Percentiles rank a stretch among this genome's conserved stretches.
These are phyloP conservation scores for Fraxinus paxiana DNA, from an alignment of 305 asterid genomes.

Conservation along the genomic window DNA sequence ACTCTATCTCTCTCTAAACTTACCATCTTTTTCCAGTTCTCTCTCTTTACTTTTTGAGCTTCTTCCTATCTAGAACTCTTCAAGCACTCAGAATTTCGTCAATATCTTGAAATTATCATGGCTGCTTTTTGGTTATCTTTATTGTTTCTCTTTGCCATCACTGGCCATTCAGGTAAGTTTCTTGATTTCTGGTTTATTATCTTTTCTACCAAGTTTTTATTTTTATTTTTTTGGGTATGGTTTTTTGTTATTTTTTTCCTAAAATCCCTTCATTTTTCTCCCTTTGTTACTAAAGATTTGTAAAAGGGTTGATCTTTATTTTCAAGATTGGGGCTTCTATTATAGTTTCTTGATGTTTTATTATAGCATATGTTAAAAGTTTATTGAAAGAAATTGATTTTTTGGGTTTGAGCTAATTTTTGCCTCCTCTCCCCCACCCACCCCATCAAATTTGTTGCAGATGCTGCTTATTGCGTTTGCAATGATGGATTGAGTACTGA, in stretches of 20 bases:
- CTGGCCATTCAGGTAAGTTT: slow-evolving; percentile 21
- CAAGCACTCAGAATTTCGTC: slow-evolving; percentile 9
- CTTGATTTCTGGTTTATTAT: not conserved
- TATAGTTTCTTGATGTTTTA: not conserved
- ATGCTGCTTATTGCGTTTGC: slow-evolving; percentile 68
- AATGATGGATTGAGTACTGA: slow-evolving; percentile 41
- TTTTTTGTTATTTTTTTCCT: not conserved
- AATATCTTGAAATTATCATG: slow-evolving; percentile 23
- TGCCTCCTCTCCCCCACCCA: not conserved
- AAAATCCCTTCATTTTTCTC: not conserved
- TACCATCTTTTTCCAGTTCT: not conserved
- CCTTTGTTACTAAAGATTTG: not conserved
- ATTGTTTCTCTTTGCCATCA: slow-evolving; percentile 16
- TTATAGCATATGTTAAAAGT: not conserved
- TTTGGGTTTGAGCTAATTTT: not conserved
- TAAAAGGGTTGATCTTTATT: not conserved
- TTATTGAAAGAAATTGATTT: not conserved
- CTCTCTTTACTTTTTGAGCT: slow-evolving; percentile 19
- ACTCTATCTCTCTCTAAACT: slow-evolving; percentile 9
- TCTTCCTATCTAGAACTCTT: slow-evolving; percentile 17
- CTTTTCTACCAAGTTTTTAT: not conserved
- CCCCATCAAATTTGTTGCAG: slow-evolving; percentile 26
- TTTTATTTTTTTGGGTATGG: not conserved
- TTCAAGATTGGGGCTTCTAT: not conserved
- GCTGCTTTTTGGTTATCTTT: slow-evolving; percentile 18